Conservation (phyloP, 2,329 filamentous ascomycete genomes). For the Coniella lustricola region DNA sequence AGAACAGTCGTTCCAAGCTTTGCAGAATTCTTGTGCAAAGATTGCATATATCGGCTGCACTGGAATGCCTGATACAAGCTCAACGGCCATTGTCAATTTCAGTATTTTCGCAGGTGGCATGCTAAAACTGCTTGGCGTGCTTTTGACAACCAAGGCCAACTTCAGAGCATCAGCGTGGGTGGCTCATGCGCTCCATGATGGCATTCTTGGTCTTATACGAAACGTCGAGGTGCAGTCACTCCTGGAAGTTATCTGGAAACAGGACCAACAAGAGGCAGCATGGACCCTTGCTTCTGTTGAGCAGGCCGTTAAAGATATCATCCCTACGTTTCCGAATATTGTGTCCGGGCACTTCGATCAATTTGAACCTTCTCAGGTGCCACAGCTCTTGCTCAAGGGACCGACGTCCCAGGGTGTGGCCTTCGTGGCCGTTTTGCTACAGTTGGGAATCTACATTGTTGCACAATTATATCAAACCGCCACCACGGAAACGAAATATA, state of each 20-base stretch:
- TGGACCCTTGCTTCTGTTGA: constrained; percentile 1
- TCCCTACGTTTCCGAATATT: constrained; percentile 10
- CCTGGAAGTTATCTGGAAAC: neutral
- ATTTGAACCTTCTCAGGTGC: constrained; percentile 8
- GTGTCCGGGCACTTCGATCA: neutral
- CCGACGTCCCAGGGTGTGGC: neutral
- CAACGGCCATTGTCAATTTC: constrained; percentile 30
- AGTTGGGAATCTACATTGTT: constrained; percentile 10
- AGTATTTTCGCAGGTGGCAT: constrained; percentile 32
- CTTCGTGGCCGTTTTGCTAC: constrained; percentile 3
- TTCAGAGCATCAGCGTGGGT: constrained; percentile 5
- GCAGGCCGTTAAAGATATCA: neutral
- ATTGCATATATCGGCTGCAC: constrained; percentile 46
- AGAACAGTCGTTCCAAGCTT: constrained; percentile 23
- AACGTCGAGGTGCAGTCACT: neutral
- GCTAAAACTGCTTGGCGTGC: constrained; percentile 10
- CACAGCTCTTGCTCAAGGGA: neutral
- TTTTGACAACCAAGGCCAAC: constrained; percentile 4
- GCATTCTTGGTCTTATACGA: constrained; percentile 8
- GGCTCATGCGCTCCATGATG: constrained; percentile 5
- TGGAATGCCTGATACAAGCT: constrained; percentile 22
- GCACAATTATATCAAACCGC: constrained; percentile 12
- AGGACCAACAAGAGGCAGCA: neutral
- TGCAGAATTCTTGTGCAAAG: constrained; percentile 26
- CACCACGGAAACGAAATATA: neutral